Base-by-base conservation (phyloP, 2,329 filamentous ascomycete species). In the Colletotrichum sp. region DNA sequence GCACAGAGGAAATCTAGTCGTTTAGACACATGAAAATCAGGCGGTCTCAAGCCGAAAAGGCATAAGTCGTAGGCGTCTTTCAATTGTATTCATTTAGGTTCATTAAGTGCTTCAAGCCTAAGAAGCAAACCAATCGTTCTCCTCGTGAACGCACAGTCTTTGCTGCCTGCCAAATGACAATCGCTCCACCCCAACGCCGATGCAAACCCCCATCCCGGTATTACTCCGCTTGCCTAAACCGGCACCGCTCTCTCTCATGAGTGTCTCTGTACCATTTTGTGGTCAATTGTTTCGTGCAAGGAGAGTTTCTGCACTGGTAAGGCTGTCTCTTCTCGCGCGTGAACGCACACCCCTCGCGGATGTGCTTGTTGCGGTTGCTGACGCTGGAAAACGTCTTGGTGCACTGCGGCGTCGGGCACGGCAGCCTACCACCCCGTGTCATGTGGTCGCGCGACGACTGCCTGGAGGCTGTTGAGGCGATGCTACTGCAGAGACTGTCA, bases 321-420 rank as follows among this genome's bases (percentile, higher is more conserved):
- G 72, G 78, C 18, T 67, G 63, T 12, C 72, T 76, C 26, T 78
- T 79, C 36, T 79, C 77, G 7, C 79, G 77, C 13, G 24, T 75
- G 30, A 78, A 77, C 5, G 78, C 75, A 55, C 82, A 83, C 4
- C 81, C 81, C 61, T 81, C 78, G 3, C 77, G 79, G 75, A 80
- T 79, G 77, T 83, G 82, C 69, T 83, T 83, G 72, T 83, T 83
- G 28, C 81, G 79, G 68, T 83, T 83, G 74, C 81, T 81, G 30
- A 79, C 71, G 65, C 77, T 83, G 3, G 81, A 81, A 34, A 83
- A 83, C 21, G 74, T 78, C 77, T 82, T 83, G 57, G 72, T 66
- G 48, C 82, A 83, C 13, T 64, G 63, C 9, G 71, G 36, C 7
- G 59, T 12, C 12, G 60, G 18, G 72, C 82, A 83, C 21, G 74